These are phyloP conservation scores for Furcasterigmium sp. DNA, from an alignment of 2,329 filamentous ascomycete genomes.

Conservation along the genomic window DNA sequence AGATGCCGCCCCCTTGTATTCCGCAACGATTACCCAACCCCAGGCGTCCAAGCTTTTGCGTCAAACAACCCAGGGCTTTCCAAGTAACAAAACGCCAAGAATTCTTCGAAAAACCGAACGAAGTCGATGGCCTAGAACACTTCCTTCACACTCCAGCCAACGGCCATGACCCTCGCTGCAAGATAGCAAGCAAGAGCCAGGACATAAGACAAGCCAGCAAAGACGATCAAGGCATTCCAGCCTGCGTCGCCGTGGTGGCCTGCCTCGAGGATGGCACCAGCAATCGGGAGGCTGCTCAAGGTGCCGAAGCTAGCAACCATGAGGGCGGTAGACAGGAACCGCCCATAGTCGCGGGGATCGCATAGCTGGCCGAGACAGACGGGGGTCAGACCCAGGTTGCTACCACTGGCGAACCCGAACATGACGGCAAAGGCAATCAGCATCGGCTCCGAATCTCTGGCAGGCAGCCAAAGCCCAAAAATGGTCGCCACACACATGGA, in stretches of 20 bases:
- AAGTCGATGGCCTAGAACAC: constrained; percentile 4
- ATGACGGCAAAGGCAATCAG: constrained; percentile 64
- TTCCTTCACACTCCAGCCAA: constrained; percentile 7
- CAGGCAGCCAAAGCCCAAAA: constrained; percentile 67
- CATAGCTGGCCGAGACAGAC: constrained; percentile 81
- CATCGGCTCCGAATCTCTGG: constrained; percentile 44
- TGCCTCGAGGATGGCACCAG: constrained; percentile 23
- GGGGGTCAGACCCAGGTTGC: constrained; percentile 71
- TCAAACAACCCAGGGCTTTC: no score
- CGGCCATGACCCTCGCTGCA: constrained; percentile 7
- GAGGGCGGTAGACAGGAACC: constrained; percentile 72
- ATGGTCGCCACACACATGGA: constrained; percentile 47
- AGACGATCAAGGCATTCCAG: constrained; percentile 9
- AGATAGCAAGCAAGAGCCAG: constrained; percentile 10
- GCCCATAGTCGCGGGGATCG: constrained; percentile 67
- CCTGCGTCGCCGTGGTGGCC: constrained; percentile 4
- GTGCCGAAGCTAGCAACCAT: constrained; percentile 72
- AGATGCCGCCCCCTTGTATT: no score
- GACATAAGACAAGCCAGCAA: constrained; percentile 9
- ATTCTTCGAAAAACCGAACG: no score
- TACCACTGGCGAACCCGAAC: constrained; percentile 77
- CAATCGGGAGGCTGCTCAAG: constrained; percentile 39
- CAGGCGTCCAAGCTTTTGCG: no score
- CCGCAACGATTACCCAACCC: no score
- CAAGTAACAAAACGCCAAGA: no score